These are phyloP conservation scores for Vaccinium myrtillus DNA, from an alignment of 148 eudicot genomes.

Conservation along the genomic window DNA sequence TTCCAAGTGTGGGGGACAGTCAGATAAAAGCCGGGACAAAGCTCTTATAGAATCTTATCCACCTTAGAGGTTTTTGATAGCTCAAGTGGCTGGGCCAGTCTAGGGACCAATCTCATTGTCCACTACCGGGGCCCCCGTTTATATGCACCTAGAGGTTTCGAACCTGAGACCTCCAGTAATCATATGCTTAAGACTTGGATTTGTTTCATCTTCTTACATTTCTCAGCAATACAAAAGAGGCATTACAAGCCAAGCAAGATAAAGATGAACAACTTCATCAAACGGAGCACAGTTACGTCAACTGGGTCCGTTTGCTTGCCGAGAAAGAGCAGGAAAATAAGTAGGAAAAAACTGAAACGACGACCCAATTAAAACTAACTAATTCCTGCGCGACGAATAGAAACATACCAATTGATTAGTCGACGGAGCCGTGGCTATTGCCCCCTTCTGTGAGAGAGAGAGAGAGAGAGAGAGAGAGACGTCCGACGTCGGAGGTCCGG, in stretches of 20 bases:
- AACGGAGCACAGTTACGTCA: neutral
- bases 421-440: neutral
- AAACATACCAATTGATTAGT: constrained; percentile 8
- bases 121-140: too few species aligned
- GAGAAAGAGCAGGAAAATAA: neutral
- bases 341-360: neutral
- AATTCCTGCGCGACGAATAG: neutral
- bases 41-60: too few species aligned
- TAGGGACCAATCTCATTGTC: too few species aligned
- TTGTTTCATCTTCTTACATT: neutral
- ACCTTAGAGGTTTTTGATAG: too few species aligned
- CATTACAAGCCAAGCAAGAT: too few species aligned
- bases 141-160: too few species aligned
- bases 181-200: neutral
- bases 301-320: neutral
- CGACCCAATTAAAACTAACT: neutral
- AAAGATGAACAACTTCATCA: neutral
- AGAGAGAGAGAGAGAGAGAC: too few species aligned
- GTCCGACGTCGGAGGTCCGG: neutral
- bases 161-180: neutral
- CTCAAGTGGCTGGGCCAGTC: too few species aligned
- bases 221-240: neutral
- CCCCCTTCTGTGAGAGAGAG: neutral
- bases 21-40: too few species aligned
- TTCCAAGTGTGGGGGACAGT: too few species aligned